Evolutionary conservation across 352 stramenopile genomes (phyloP), one percentile per base, ranked within the genome.

Genomic region (Phytophthora podocarpi): DNA sequence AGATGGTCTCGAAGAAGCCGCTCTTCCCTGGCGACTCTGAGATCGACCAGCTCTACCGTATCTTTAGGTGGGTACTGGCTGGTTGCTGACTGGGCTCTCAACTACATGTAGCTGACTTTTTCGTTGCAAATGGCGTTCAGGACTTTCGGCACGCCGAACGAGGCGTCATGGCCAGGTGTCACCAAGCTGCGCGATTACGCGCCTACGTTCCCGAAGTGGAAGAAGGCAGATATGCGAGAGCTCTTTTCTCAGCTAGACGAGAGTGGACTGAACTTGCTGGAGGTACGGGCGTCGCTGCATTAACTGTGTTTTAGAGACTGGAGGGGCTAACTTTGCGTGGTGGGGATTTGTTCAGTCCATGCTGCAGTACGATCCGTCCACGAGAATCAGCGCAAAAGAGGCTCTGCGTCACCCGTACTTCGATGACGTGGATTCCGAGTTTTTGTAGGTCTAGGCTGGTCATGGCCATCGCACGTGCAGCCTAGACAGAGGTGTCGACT

Each of bases 141-240:
- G 49, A 79, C 95, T 50, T 82, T 99, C 18, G 98, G 97, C 41
- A 99, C 98, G 24, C 98, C 98, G 0, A 96, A 92, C 41, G 98
- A 99, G 58, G 57, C 87, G 20, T 82, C 93, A 10, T 99, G 98
- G 98, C 95, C 95, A 5, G 97, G 96, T 43, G 96, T 99, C 2
- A 98, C 96, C 10, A 81, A 95, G 24, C 78, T 99, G 9, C 96
- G 93, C 32, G 97, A 99, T 79, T 99, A 98, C 81, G 84, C 84
- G 15, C 63, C 81, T 21, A 93, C 84, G 15, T 99, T 99, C 71
- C 97, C 97, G 5, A 98, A 97, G 51, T 99, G 97, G 98, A 91
- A 88, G 40, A 93, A 93, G 62, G 89, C 95, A 60, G 69, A 87
- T 15, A 83, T 96, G 45, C 59, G 51, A 40, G 67, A 84, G 15